Percentiles rank a stretch among this genome's conserved stretches.
These are phyloP conservation scores for Hypoxylon sp. DNA, from an alignment of 2,329 filamentous ascomycete species.

Conservation along the genomic window DNA sequence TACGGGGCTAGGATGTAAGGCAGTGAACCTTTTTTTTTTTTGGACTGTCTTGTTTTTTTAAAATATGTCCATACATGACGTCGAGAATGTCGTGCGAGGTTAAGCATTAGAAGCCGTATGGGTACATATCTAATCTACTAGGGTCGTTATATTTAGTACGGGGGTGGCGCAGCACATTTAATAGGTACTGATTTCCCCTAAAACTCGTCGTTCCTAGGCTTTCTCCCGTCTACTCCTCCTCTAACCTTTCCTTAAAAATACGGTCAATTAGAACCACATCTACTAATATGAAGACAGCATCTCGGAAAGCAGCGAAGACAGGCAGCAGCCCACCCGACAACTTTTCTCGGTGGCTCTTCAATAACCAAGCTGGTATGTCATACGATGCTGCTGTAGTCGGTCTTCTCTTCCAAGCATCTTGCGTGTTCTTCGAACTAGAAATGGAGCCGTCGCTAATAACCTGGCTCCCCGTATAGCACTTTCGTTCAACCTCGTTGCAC, in stretches of 20 bases:
- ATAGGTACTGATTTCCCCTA: neutral
- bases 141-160: neutral
- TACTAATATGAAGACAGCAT: slow-evolving; percentile 7
- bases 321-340: slow-evolving; percentile 56
- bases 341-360: slow-evolving; percentile 75
- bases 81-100: neutral
- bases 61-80: neutral
- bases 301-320: slow-evolving; percentile 3
- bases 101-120: neutral
- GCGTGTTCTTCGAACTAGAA: neutral
- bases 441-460: slow-evolving; percentile 22
- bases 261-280: neutral
- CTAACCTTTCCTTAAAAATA: neutral
- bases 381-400: neutral
- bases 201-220: neutral
- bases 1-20: neutral
- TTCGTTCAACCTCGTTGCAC: slow-evolving; percentile 83
- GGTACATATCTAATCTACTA: neutral
- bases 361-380: slow-evolving; percentile 81
- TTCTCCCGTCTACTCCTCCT: neutral
- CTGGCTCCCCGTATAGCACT: slow-evolving; percentile 69
- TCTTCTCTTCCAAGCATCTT: slow-evolving; percentile 6
- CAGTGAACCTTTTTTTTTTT: too few relatives aligned
- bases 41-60: too few relatives aligned
- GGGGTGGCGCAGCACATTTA: slow-evolving; percentile 6